Evolutionary conservation across 331 rosid species (phyloP).

Genomic region (Spiraea crenata): DNA sequence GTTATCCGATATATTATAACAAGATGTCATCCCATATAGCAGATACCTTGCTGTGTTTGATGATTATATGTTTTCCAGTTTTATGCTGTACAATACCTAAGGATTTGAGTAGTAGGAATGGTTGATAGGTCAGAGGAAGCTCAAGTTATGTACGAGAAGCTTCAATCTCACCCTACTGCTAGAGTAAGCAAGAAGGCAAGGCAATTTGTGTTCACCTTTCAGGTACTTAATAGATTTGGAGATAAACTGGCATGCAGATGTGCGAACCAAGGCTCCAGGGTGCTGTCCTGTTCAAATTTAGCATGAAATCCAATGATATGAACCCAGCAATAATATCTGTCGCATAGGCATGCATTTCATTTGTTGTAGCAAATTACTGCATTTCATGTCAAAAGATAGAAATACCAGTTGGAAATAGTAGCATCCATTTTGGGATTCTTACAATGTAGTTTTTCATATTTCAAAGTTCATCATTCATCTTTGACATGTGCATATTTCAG

Average conservation of each 20-base stretch:
- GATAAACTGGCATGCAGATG: background rate
- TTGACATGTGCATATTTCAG: background rate
- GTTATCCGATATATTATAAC: background rate
- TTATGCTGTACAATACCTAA: background rate
- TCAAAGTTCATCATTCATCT: background rate
- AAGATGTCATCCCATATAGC: background rate
- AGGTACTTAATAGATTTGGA: conserved; percentile 46
- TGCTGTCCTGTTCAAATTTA: background rate
- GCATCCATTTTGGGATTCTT: background rate
- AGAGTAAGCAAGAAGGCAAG: conserved; percentile 80
- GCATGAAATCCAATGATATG: background rate
- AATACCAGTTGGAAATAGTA: conserved; percentile 1
- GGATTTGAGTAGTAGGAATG: conserved; percentile 13
- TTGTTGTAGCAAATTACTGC: background rate
- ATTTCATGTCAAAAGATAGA: background rate
- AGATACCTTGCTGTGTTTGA: background rate
- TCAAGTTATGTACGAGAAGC: conserved; percentile 77
- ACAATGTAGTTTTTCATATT: conserved; percentile 12
- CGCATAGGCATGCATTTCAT: background rate
- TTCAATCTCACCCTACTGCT: conserved; percentile 71
- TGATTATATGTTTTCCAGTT: too few relatives aligned
- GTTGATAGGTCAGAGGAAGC: conserved; percentile 72
- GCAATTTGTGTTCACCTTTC: conserved; percentile 71
- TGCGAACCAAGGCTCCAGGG: background rate
- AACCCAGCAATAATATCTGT: background rate